Evolutionary conservation across 2,329 filamentous ascomycete genomes (phyloP).

Genomic region (Cytospora schulzeri): DNA sequence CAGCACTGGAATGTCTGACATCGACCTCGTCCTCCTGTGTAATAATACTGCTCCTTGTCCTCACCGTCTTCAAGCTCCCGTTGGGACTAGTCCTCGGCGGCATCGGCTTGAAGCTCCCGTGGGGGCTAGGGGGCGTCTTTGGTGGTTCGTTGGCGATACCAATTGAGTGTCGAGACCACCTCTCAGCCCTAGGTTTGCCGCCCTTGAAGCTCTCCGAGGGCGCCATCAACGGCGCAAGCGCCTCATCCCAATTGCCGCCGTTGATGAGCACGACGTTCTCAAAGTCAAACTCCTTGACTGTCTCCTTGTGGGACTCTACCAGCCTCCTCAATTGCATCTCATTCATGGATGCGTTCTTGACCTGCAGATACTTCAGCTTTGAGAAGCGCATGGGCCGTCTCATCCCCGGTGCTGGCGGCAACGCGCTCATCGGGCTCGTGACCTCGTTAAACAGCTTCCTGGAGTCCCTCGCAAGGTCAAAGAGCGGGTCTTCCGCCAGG

Average conservation of each 20-base stretch:
- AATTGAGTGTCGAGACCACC: conserved; percentile 47
- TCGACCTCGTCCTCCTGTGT: conserved; percentile 27
- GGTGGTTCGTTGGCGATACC: conserved; percentile 31
- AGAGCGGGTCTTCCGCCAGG: conserved; percentile 70
- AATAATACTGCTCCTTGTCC: conserved; percentile 10
- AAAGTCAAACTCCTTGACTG: conserved; percentile 77
- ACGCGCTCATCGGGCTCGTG: conserved; percentile 64
- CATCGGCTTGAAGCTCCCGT: conserved; percentile 33
- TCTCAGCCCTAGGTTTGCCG: conserved; percentile 40
- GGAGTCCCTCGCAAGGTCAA: conserved; percentile 55
- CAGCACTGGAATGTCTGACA: conserved; percentile 39
- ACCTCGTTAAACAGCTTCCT: conserved; percentile 67
- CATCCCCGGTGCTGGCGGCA: conserved; percentile 52
- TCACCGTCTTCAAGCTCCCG: conserved; percentile 32
- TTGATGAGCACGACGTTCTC: conserved; percentile 71
- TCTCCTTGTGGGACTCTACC: conserved; percentile 66
- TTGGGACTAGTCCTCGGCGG: conserved; percentile 11
- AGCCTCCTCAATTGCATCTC: conserved; percentile 70
- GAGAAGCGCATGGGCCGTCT: conserved; percentile 66
- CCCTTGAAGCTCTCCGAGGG: conserved; percentile 37
- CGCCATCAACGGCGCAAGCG: conserved; percentile 69
- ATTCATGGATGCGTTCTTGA: conserved; percentile 74
- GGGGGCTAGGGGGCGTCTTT: conserved; percentile 34
- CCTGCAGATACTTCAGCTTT: conserved; percentile 65
- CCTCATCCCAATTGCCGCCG: conserved; percentile 77